Evolutionary conservation across 371 early-diverging fungal genomes (phyloP).

Genomic region (Actinomortierella ambigua): DNA sequence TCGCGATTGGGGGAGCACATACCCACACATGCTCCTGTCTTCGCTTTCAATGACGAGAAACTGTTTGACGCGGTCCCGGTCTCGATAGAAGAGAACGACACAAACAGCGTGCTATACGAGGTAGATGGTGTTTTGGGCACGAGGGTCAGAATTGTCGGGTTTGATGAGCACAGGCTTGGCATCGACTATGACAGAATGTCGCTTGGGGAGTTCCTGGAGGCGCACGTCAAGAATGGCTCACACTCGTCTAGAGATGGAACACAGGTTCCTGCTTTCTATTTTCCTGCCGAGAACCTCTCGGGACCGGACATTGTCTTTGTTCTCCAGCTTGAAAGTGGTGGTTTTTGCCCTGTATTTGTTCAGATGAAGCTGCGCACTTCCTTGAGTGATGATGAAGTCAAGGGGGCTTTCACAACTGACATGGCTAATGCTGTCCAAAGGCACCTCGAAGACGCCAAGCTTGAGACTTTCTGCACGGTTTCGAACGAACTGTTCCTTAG

Average conservation of each 20-base stretch:
- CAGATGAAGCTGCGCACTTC: conserved; percentile 14
- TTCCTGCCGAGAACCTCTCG: conserved; percentile 10
- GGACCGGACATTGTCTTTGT: conserved; percentile 21
- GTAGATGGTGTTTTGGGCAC: too few species aligned
- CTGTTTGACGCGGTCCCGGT: too few species aligned
- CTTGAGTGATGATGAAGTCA: not conserved
- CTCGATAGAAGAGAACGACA: too few species aligned
- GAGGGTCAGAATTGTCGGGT: conserved; percentile 12
- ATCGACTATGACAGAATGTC: conserved; percentile 12
- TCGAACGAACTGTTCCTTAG: conserved; percentile 12
- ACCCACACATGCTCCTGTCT: too few species aligned
- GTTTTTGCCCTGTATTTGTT: conserved; percentile 15
- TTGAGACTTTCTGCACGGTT: conserved; percentile 17
- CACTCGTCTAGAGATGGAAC: conserved; percentile 5
- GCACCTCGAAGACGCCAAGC: conserved; percentile 9
- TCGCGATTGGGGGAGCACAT: too few species aligned
- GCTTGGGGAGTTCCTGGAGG: conserved; percentile 16
- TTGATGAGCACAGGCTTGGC: conserved; percentile 8
- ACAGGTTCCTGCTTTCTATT: conserved; percentile 17
- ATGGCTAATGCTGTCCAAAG: conserved; percentile 14
- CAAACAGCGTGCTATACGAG: too few species aligned
- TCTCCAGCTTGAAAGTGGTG: conserved; percentile 11
- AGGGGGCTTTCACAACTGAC: conserved; percentile 8
- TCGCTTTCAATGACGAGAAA: too few species aligned
- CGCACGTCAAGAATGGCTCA: conserved; percentile 12